Evolutionary conservation across 1,284 basidiomycete genomes (phyloP), one percentile per base, ranked within the genome.

Genomic region (Gymnopus androsaceus): DNA sequence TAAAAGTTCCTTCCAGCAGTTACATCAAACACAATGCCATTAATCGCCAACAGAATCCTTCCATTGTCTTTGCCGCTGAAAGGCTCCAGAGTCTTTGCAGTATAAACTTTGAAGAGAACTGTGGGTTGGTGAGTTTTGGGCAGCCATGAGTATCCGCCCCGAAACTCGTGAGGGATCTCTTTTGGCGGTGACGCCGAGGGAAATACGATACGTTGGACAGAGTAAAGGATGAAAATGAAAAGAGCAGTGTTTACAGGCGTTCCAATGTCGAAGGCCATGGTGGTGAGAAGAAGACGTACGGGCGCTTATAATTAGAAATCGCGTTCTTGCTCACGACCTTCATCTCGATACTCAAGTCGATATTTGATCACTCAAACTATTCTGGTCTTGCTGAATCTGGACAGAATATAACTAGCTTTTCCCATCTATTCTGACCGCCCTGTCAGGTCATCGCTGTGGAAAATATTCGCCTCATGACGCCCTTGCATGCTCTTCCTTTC

Each of bases 11-110:
- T 80, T 30, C 95, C 95, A 12, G 83, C 81, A 0, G 92, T 90
- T 31, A 97, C 95, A 67, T 98, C 95, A 69, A 95, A 97, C 54
- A 98, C 95, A 12, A 81, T 88, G 12, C 91, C 83, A 60, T 88
- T 85, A 64, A 98, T 97, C 0, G 93, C 91, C 4, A 97, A 80
- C 61, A 96, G 69, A 54, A 98, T 96, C 56, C 88, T 77, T 33
- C 81, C 83, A 1, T 80, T 80, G 41, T 90, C 79, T 45, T 75
- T 72, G 0, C 93, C 94, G 65, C 85, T 79, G 69, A 85, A 92
- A 3, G 81, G 80, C 38, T 72, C 72, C 14, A 95, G 76, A 1
- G 90, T 87, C 67, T 82, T 83, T 0, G 92, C 85, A 0, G 88
- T 94, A 68, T 86, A 95, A 1, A 82, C 84, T 68, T 84, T 80